Percentiles rank a stretch among this genome's conserved stretches.
phyloP scores from a whole-genome alignment of 805 yeast genomes.

The Kluyveromyces lactis region DNA sequence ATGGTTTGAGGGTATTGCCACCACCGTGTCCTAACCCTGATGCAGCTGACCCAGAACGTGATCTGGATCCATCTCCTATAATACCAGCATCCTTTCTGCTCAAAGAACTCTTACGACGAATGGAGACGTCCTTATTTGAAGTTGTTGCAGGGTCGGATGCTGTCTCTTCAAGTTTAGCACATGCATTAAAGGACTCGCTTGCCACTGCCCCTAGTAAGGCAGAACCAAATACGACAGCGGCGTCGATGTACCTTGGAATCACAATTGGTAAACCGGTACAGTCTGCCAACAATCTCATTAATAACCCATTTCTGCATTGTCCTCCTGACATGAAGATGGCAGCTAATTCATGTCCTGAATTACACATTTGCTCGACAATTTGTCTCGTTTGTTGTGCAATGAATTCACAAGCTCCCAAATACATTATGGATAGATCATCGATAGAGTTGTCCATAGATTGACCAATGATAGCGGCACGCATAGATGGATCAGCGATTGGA shows the following conservation, averaged over 20 bases:
- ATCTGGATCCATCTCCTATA: neutral
- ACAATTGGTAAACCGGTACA: constrained; percentile 88
- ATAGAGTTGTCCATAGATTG: constrained; percentile 84
- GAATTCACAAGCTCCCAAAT: constrained; percentile 92
- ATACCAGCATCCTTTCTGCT: neutral
- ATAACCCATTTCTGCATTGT: constrained; percentile 84
- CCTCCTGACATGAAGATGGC: constrained; percentile 92
- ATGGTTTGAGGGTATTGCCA: constrained; percentile 1
- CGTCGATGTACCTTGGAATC: constrained; percentile 90
- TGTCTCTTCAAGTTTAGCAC: constrained; percentile 6
- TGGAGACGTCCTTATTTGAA: neutral
- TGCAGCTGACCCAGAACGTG: neutral
- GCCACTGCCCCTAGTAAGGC: constrained; percentile 95
- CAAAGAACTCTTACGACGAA: constrained; percentile 3
- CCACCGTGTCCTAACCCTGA: neutral
- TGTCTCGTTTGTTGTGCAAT: constrained; percentile 97
- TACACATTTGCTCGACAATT: constrained; percentile 77
- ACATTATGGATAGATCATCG: constrained; percentile 76
- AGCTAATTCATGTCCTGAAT: constrained; percentile 66
- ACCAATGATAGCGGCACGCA: constrained; percentile 90
- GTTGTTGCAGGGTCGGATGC: constrained; percentile 4
- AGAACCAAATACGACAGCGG: constrained; percentile 94
- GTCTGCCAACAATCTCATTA: constrained; percentile 86
- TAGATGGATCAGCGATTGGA: constrained; percentile 91
- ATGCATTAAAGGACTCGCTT: constrained; percentile 49